Conservation (phyloP, 805 yeast genomes). For the Kuraishia ogatae region DNA sequence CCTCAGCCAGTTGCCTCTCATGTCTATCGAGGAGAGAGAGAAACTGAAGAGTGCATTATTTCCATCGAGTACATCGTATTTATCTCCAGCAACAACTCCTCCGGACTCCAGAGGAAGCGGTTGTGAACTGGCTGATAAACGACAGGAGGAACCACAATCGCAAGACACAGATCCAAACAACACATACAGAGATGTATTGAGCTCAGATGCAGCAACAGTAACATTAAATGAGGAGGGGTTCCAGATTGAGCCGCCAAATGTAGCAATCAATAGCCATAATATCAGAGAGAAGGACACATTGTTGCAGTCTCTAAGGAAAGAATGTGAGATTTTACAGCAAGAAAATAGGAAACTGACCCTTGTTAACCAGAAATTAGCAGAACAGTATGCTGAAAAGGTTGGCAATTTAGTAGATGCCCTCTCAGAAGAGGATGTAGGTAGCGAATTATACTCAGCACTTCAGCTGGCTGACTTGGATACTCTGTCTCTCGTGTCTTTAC, state of each 20-base stretch:
- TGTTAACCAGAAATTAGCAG: neutral
- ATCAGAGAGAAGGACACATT: neutral
- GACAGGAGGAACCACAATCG: neutral
- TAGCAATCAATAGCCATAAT: neutral
- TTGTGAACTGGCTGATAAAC: neutral
- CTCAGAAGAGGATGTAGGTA: neutral
- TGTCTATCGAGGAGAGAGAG: neutral
- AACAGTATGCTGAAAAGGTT: neutral
- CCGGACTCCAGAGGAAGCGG: neutral
- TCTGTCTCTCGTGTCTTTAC: conserved; percentile 7
- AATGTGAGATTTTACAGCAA: neutral
- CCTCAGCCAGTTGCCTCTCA: neutral
- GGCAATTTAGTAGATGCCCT: neutral
- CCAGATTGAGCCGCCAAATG: neutral
- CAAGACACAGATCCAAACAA: too few relatives aligned
- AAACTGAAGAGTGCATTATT: neutral
- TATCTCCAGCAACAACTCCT: neutral
- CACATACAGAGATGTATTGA: neutral
- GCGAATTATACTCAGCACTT: conserved; percentile 1
- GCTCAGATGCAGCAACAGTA: neutral
- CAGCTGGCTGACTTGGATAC: conserved; percentile 8
- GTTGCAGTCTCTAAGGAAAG: neutral
- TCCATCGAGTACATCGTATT: neutral
- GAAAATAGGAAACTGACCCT: neutral
- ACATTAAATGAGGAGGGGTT: neutral